These are phyloP conservation scores for Passiflora organensis DNA, from an alignment of 345 rosid genomes.

Conservation along the genomic window DNA sequence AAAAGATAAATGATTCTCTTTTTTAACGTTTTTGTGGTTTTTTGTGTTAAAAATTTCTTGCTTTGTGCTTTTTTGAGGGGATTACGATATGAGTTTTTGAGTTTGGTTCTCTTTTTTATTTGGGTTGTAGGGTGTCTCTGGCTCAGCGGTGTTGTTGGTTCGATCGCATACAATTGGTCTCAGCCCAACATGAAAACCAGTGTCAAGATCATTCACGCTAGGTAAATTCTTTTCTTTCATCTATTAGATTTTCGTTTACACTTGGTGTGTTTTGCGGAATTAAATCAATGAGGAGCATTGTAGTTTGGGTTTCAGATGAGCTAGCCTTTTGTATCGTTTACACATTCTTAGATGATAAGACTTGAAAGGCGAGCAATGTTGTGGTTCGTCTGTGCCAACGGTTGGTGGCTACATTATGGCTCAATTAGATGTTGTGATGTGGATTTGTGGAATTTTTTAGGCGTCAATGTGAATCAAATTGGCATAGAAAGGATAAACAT, in stretches of 20 bases:
- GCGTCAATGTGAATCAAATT: no score
- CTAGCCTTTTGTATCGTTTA: no score
- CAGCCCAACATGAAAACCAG: constrained; percentile 93
- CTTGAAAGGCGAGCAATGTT: no score
- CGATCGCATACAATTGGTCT: constrained; percentile 93
- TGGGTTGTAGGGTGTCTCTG: constrained; percentile 59
- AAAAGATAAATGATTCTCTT: constrained; percentile 3
- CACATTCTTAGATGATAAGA: no score
- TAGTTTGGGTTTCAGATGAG: no score
- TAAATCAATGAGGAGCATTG: no score
- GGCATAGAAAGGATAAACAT: not conserved
- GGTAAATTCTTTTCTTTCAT: constrained; percentile 34
- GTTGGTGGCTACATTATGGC: no score
- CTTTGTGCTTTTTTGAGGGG: not conserved
- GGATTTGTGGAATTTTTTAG: no score
- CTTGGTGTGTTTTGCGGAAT: not conserved
- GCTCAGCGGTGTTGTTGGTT: constrained; percentile 83
- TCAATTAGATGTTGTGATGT: no score
- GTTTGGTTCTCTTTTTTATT: not conserved
- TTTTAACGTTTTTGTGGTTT: not conserved
- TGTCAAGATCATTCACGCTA: constrained; percentile 91
- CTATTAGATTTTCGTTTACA: not conserved
- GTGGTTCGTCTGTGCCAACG: no score
- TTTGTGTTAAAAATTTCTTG: not conserved
- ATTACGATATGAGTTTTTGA: constrained; percentile 8